Evolutionary conservation across 225 moss, liverwort and hornwort species (phyloP), one percentile per base, ranked within the genome.

Genomic region (Physcomitrellopsis africana): DNA sequence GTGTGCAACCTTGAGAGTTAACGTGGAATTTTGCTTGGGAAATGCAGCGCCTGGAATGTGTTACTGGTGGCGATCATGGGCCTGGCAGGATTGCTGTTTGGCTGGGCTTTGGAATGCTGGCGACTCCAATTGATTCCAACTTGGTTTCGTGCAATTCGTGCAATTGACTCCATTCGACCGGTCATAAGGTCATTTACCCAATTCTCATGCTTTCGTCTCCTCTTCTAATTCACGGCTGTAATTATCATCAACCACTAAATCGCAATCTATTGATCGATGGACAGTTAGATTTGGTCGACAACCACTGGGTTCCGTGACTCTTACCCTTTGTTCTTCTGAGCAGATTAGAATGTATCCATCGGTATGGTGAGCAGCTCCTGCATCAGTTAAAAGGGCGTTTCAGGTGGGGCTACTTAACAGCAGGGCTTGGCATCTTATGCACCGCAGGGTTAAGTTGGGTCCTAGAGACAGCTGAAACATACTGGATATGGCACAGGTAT

Each of bases 401-500:
- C 67, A 80, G 81, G 11, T 94, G 94, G 97, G 20, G 63, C 1
- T 90, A 92, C 78, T 57, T 94, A 16, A 42, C 67, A 0, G 67
- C 81, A 47, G 97, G 93, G 11, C 67, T 94, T 9, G 83, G 80
- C 7, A 75, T 93, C 56, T 77, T 99, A 10, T 10, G 76, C 45
- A 73, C 81, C n/a, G 88, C 93, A 13, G 83, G 85, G 14, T 9
- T 90, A 69, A 93, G 91, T 79, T 87, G 93, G 79, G 57, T 74
- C 20, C 17, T 89, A 51, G 97, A 99, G 81, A 80, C 81, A 7
- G 91, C 83, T 37, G 60, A 86, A 3, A 89, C 93, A 0, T 94
- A 99, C 49, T 99, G 97, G 97, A 80, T 99, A 47, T 99, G 89
- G 87, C 97, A 99, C 83, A 99, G 97, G 97, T 86, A 83, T 13